A percentile compares a stretch with the other conserved stretches of the same genome.
phyloP scores from a whole-genome alignment of 2,329 filamentous ascomycete species.

The Diaporthe humulicola region DNA sequence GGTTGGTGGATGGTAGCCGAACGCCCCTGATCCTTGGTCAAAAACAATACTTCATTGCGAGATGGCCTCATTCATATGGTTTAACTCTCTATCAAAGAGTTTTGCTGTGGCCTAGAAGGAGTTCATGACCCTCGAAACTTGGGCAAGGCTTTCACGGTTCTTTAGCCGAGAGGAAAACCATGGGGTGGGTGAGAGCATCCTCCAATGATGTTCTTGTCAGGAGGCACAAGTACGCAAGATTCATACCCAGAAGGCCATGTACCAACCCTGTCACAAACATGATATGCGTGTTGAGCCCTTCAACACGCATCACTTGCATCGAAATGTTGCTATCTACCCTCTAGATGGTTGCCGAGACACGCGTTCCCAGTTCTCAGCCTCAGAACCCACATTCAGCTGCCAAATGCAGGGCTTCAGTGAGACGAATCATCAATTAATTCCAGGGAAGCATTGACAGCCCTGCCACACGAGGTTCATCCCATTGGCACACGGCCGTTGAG shows the following conservation, averaged over 20 bases:
- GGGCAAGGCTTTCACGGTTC: neutral
- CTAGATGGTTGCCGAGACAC: neutral
- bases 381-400: neutral
- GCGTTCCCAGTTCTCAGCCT: neutral
- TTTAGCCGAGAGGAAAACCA: neutral
- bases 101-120: neutral
- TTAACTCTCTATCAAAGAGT: too few relatives aligned
- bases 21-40: neutral
- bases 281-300: neutral
- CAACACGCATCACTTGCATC: neutral
- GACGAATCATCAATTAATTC: neutral
- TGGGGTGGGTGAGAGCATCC: too few relatives aligned
- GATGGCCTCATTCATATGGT: neutral
- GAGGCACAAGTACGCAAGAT: neutral
- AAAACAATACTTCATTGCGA: neutral
- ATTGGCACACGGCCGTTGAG: neutral
- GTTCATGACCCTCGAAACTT: neutral
- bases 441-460: neutral
- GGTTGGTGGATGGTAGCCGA: neutral
- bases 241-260: neutral
- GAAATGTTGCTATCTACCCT: neutral
- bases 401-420: neutral
- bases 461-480: neutral
- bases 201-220: neutral
- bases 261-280: neutral